Conservation (phyloP, 1,139 yeast genomes). For the Lodderomyces oxycetoniae region DNA sequence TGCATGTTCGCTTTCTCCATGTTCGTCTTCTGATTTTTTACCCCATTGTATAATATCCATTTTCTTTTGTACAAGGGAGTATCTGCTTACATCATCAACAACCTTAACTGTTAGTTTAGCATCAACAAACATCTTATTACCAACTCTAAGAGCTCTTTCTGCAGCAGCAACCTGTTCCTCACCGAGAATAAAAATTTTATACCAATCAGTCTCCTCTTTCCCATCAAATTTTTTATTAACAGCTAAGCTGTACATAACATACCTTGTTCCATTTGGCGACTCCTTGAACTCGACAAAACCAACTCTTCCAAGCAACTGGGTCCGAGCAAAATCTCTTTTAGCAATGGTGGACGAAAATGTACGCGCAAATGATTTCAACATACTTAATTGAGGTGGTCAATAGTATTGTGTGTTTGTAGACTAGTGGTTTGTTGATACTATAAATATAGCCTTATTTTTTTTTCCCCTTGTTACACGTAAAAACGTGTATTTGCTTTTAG, state of each 20-base stretch:
- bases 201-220: constrained; percentile 38
- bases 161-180: constrained; percentile 33
- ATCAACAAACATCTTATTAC: constrained; percentile 41
- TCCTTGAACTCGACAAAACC: constrained; percentile 37
- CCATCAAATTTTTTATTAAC: constrained; percentile 37
- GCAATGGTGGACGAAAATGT: constrained; percentile 29
- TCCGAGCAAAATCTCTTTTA: constrained; percentile 37
- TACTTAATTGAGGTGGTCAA: no score
- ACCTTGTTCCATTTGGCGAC: constrained; percentile 35
- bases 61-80: constrained; percentile 33
- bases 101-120: constrained; percentile 36
- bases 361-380: constrained; percentile 32
- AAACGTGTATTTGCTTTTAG: no score
- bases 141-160: constrained; percentile 38
- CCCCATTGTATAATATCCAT: constrained; percentile 41
- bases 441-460: no score
- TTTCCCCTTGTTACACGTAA: no score
- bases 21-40: constrained; percentile 22
- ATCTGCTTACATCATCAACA: constrained; percentile 29
- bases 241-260: constrained; percentile 41
- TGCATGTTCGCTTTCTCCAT: constrained; percentile 10
- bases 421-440: no score
- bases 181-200: constrained; percentile 38
- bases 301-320: constrained; percentile 41
- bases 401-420: no score